Base-by-base conservation (phyloP, 2,329 filamentous ascomycete species). In the Colletotrichum destructivum region DNA sequence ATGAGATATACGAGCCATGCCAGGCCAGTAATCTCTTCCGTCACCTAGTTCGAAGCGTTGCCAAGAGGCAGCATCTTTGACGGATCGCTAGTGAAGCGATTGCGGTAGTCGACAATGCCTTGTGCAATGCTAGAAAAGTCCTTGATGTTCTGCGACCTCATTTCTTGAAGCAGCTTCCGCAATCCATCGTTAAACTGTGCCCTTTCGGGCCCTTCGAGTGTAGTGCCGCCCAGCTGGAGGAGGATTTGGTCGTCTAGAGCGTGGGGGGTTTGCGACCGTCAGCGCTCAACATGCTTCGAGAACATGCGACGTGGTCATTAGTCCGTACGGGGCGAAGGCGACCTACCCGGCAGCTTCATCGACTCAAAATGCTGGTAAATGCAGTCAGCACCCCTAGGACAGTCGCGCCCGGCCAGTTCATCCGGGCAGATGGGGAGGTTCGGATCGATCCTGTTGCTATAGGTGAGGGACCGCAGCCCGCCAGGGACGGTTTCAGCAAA, bases 381-480 rank as follows among this genome's bases (percentile, higher is more conserved):
- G 83, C 96, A 99, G 66, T 88, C 85, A 71, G 84, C 80, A 78
- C 95, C 93, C 75, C 92, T 91, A 40, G 88, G 81, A 74, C 96
- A 98, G 75, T 87, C 84, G 72, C 90, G 90, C 63, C 91, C 91
- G 59, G 87, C 86, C 74, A 93, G 84, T 81, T 97, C 94, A 77
- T 90, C 92, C 47, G 90, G 92, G 82, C 96, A 99, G 60, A 98
- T 79, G 73, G 89, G 88, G 76, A 89, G 91, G 72, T 90, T 87
- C 31, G 91, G 87, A 79, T 98, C 91, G 82, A 99, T 97, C 76
- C 91, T 92, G 82, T 97, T 94, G 84, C 94, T 98, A 84, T 96
- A 98, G 54, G 95, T 98, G 85, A 97, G 87, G 74, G 96, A 98
- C 79, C 93, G 92, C 79, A 95, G 92, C 54, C 96, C 96, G 73